Base-by-base conservation (phyloP, 2,329 filamentous ascomycete genomes). In the Alternaria triticimaculans region DNA sequence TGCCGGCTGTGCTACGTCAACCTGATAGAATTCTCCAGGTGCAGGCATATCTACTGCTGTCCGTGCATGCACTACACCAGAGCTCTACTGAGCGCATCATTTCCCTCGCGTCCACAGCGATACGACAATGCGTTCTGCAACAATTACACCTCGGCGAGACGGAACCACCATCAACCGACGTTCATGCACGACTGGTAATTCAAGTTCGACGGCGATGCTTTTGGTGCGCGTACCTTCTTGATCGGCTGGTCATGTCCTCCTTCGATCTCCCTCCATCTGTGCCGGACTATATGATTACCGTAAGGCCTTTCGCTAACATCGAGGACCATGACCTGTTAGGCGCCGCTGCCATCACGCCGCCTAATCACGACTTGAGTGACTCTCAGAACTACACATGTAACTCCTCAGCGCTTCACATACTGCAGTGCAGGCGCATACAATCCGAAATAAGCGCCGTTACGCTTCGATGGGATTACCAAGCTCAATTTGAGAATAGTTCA, bases 51-150 rank as follows among this genome's bases (percentile, higher is more conserved):
- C 65, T 70, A 11, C 60, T 70, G 12, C 41, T 71, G n/a, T 60
- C 65, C 25, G 60, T 71, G 50, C 54, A 68, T 60, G 69, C 69
- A 33, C 45, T 71, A 20, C 67, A 70, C 33, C 63, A 66, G 60
- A 69, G 67, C 61, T 71, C 68, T 6, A 70, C 68, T 6, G 67
- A 71, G 45, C 67, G 67, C 14, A 70, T 71, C 23, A 68, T 71
- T 15, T 66, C 65, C 21, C 51, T 68, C 14, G 59, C 64, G 6
- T 70, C 68, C 14, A 70, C 66, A 4, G 67, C 66, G 18, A 67
- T 68, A 37, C 57, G 69, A 21, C 67, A 64, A 26, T 72, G 67
- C n/a, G 67, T 70, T 4, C 68, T 67, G 54, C 63, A 66, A 37
- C 69, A 72, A 49, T 53, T 72, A 23, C 69, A 70, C 46, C 60